Conservation (phyloP, 106 monocot genomes). For the Acorus calamus region DNA sequence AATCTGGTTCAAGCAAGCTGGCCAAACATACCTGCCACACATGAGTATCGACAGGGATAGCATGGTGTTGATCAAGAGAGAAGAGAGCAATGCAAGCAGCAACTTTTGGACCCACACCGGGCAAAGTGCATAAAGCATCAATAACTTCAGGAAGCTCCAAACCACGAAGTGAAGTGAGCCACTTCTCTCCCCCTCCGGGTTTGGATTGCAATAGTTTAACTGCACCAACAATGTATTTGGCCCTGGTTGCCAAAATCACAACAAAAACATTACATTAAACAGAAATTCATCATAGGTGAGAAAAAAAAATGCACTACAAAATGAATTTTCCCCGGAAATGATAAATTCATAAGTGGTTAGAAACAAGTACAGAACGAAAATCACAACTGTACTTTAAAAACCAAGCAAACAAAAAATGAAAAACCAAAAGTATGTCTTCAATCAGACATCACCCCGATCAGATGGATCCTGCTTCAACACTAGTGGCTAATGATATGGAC, state of each 20-base stretch:
- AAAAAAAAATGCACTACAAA: too few relatives aligned
- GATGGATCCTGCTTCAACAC: too few relatives aligned
- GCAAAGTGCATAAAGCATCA: constrained; percentile 79
- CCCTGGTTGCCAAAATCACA: constrained; percentile 34
- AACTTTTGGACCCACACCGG: constrained; percentile 96
- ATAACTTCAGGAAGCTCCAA: constrained; percentile 59
- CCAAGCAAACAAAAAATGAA: neutral
- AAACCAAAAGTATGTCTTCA: neutral
- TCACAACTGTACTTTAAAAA: neutral
- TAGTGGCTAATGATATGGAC: too few relatives aligned
- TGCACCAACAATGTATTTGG: constrained; percentile 75
- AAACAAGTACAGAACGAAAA: neutral
- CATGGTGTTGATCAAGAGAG: constrained; percentile 95
- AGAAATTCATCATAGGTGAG: too few relatives aligned
- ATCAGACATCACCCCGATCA: neutral
- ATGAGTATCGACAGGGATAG: constrained; percentile 98
- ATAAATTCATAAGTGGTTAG: too few relatives aligned
- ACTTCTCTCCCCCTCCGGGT: constrained; percentile 76
- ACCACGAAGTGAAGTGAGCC: constrained; percentile 75
- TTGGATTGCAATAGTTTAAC: constrained; percentile 65
- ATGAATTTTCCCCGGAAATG: too few relatives aligned
- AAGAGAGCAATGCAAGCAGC: constrained; percentile 96
- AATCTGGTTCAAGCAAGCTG: neutral
- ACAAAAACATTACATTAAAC: neutral
- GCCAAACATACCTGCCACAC: constrained; percentile 69